Base-by-base conservation (phyloP, 306 rosid species). In the Malus orientalis region DNA sequence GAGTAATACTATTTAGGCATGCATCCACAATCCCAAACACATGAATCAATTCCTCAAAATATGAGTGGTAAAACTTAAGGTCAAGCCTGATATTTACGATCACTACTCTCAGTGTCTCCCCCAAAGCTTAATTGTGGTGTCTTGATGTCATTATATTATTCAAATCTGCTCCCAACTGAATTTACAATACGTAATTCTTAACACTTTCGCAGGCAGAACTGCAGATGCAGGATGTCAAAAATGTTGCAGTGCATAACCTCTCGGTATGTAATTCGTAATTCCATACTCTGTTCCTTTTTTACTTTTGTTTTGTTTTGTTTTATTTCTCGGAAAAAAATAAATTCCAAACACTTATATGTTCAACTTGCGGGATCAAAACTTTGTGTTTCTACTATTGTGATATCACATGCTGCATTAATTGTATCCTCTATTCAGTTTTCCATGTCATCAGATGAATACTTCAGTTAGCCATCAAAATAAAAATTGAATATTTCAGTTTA, bases 201-300 rank as follows among this genome's bases (percentile, higher is more conserved):
- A 33, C 54, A 70, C 74, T 82, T 82, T 83, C 44, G 66, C 93
- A 94, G 98, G 97, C 98, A 19, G 98, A 94, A 74, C 64, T 94
- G 85, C 91, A 70, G 88, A 91, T 94, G 98, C 96, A 94, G 82
- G 98, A 94, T 54, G 92, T 85, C 42, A 90, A 85, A 83, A 88
- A 90, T 71, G 96, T 94, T 10, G 75, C 89, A 36, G 96, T 90
- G 74, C 98, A 91, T 87, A 91, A 88, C 87, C 89, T 94, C 73
- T 94, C 98, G 83, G 97, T 94, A 84, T 66, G 97, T 73, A 71
- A 69, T 64, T 14, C 23, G 97, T 73, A 71, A 69, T 64, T 14
- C 23, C 11, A 23, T 18, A 58, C n/a, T n/a, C 23, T 15, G 16
- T 4, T 20, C 51, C 40, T 2, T 49, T 27, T 14, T 23, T 23